Percentiles rank a stretch among this genome's conserved stretches.
Evolutionary conservation across 164 flowering plant genomes (phyloP).

Genomic region (Vitis cinerea): DNA sequence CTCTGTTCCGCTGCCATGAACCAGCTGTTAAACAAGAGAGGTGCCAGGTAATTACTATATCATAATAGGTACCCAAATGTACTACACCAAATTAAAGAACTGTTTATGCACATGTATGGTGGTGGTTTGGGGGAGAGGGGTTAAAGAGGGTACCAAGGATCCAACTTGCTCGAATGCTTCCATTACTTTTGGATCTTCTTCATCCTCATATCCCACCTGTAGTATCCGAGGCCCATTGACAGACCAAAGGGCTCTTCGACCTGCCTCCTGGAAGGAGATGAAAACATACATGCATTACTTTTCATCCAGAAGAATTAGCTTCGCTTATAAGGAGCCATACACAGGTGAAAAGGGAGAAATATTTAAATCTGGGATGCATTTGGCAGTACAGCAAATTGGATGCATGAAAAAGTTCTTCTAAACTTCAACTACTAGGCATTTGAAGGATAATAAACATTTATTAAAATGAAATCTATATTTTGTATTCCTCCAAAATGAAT

Average conservation of each 20-base stretch:
- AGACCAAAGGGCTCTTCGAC: slow-evolving; percentile 90
- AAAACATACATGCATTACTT: neutral
- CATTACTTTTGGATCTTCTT: slow-evolving; percentile 90
- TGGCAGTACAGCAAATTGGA: no score
- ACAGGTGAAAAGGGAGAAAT: no score
- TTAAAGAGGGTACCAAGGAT: slow-evolving; percentile 59
- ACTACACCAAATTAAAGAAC: neutral
- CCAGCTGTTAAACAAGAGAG: slow-evolving; percentile 40
- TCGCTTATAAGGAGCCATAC: neutral
- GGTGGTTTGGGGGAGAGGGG: neutral
- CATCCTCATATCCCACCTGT: slow-evolving; percentile 90
- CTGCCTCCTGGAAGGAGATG: slow-evolving; percentile 64
- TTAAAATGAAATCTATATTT: no score
- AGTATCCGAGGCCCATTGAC: slow-evolving; percentile 85
- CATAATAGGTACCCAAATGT: neutral
- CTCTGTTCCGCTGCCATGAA: slow-evolving; percentile 42
- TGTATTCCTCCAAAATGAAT: no score
- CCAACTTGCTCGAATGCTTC: slow-evolving; percentile 89
- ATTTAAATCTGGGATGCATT: no score
- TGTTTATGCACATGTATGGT: no score
- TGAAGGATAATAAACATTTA: no score
- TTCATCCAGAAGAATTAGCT: neutral
- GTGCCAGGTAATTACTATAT: neutral
- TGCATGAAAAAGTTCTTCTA: no score
- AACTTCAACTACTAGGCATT: no score